Conservation (phyloP, 2,329 filamentous ascomycete genomes). For the Alternaria gaisen region DNA sequence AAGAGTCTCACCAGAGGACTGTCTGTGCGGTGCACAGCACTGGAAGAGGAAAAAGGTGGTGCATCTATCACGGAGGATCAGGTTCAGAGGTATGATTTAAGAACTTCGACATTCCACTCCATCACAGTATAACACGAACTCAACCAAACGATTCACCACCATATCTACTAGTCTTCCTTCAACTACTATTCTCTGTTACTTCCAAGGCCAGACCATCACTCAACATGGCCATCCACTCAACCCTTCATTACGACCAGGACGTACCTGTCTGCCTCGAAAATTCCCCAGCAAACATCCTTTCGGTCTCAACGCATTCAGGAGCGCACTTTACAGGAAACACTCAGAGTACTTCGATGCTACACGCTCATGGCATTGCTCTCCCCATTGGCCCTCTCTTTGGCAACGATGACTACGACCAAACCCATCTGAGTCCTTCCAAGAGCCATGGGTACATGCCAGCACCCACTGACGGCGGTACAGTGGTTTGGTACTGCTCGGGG, state of each 20-base stretch:
- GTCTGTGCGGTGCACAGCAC: conserved; percentile 1
- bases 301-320: not conserved
- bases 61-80: not conserved
- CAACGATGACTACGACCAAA: not conserved
- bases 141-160: not conserved
- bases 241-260: not conserved
- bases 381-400: not conserved
- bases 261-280: not conserved
- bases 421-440: not conserved
- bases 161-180: not conserved
- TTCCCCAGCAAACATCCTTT: not conserved
- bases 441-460: not conserved
- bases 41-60: not conserved
- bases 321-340: not conserved
- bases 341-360: not conserved
- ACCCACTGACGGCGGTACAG: not conserved
- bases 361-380: not conserved
- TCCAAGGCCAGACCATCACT: not conserved
- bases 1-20: not conserved
- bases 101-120: not conserved
- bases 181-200: not conserved
- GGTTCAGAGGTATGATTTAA: not conserved
- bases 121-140: not conserved
- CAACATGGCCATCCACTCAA: not conserved
- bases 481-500: not conserved